These are phyloP conservation scores for Saturnispora galanensis DNA, from an alignment of 805 yeast species.

Conservation along the genomic window DNA sequence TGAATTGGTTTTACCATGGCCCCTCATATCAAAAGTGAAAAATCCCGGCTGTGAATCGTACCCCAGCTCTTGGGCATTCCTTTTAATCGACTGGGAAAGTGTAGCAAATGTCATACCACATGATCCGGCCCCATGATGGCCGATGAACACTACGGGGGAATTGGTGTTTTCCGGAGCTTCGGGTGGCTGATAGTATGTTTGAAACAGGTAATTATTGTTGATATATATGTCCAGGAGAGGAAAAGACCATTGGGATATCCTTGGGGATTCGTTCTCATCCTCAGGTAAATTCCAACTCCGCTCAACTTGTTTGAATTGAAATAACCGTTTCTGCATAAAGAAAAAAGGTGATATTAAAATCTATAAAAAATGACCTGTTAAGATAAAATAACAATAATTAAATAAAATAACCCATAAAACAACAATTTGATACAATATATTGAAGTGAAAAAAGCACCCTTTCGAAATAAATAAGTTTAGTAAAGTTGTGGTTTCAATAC, in stretches of 20 bases:
- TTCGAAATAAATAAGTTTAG: neutral
- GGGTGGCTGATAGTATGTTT: conserved; percentile 54
- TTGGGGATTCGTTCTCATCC: no score
- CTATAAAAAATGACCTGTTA: neutral
- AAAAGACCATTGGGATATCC: neutral
- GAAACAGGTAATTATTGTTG: conserved; percentile 28
- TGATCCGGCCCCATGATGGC: conserved; percentile 96
- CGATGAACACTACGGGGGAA: conserved; percentile 51
- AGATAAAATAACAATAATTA: neutral
- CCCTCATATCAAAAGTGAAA: conserved; percentile 70
- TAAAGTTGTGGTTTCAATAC: neutral
- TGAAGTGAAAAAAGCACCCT: neutral
- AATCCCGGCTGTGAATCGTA: conserved; percentile 44
- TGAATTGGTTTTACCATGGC: conserved; percentile 56
- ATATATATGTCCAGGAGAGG: conserved; percentile 23
- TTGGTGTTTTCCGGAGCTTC: neutral
- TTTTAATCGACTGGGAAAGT: conserved; percentile 36
- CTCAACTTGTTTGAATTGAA: conserved; percentile 1
- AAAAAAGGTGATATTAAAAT: neutral
- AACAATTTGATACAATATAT: neutral
- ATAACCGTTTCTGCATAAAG: neutral
- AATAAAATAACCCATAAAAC: neutral
- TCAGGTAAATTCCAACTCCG: neutral
- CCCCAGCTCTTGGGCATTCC: conserved; percentile 19
- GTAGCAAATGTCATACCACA: conserved; percentile 67